These are phyloP conservation scores for Canariomyces notabilis DNA, from an alignment of 2,329 filamentous ascomycete genomes.

Conservation along the genomic window DNA sequence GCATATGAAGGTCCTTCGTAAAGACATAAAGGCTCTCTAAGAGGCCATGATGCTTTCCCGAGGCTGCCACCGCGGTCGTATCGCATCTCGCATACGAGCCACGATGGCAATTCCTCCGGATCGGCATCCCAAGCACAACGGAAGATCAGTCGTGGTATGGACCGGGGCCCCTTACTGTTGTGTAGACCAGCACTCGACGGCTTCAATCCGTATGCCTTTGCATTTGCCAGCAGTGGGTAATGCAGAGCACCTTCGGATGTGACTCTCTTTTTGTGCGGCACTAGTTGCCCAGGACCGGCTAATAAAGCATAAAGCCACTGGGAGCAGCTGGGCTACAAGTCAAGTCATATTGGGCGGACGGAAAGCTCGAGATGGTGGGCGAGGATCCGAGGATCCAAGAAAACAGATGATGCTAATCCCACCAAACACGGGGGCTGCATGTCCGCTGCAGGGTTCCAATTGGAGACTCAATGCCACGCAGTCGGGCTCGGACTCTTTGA, in stretches of 20 bases:
- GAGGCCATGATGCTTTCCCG: not conserved
- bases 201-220: too few relatives aligned
- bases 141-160: not conserved
- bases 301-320: not conserved
- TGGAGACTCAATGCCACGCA: not conserved
- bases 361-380: not conserved
- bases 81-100: not conserved
- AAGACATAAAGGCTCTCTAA: not conserved
- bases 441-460: not conserved
- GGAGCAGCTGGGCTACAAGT: not conserved
- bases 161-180: not conserved
- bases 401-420: not conserved
- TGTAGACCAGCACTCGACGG: too few relatives aligned
- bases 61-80: not conserved
- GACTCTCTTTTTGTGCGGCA: too few relatives aligned
- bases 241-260: too few relatives aligned
- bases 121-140: not conserved
- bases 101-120: not conserved
- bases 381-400: not conserved
- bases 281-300: not conserved
- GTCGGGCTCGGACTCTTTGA: too few relatives aligned
- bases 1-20: constrained; percentile 9
- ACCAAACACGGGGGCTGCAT: not conserved
- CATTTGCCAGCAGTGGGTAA: too few relatives aligned
- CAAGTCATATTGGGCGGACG: not conserved